Evolutionary conservation across 768 basidiomycete genomes (phyloP), one percentile per base, ranked within the genome.

Genomic region (Suillus americanus): DNA sequence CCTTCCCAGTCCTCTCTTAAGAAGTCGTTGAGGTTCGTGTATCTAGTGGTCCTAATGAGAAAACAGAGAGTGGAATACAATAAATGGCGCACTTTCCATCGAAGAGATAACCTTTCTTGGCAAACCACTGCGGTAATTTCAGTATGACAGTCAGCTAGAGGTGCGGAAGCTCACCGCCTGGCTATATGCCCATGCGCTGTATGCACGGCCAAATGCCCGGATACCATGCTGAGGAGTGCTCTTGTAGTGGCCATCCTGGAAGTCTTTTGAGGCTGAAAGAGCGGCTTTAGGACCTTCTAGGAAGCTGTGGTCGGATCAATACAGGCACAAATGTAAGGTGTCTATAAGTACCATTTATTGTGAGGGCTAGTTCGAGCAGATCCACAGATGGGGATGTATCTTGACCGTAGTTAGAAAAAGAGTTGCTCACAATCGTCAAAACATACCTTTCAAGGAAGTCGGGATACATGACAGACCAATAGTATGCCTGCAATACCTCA

Each of bases 211-310:
- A 64, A 86, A 87, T 12, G 86, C 86, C 20, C 86, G 80, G 43
- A 86, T 73, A 33, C 85, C 85, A 40, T 76, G 75, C 65, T 84
- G 78, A 1, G 85, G 83, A 4, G 73, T 70, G 12, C 73, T 68
- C 57, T 71, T 83, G 69, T 86, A 88, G 67, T 85, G 83, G 0
- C 85, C 85, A 50, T 79, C 68, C 1, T 84, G 73, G 71, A 85
- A 88, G 65, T 86, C 86, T 64, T 80, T 81, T 2, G 86, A 86
- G 18, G 82, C 79, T 1, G 77, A 67, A 28, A 87, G 73, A 12
- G 86, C 84, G 3, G 83, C 80, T 67, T 85, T 86, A 7, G 84
- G 83, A 0, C 86, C 85, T 70, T 88, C 86, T n/a, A 87, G 71
- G 74, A 86, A 86, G 70, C 86, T 86, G 62, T 10, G 35, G 33